phyloP scores from a whole-genome alignment of 441 rosid species.

The Flueggea neowawraea region DNA sequence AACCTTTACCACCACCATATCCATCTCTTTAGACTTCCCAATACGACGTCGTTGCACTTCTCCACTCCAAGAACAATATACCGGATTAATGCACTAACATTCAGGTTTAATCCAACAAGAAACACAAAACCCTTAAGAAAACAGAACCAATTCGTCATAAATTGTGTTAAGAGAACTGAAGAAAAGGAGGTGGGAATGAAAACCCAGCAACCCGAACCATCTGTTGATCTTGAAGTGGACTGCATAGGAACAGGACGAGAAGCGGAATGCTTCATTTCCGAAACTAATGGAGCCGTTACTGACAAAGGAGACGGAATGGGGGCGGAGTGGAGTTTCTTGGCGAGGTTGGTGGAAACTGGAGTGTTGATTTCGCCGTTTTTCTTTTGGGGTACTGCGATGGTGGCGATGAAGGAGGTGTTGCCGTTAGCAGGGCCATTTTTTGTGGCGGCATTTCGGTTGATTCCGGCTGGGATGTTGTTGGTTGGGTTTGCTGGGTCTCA shows the following conservation, averaged over 20 bases:
- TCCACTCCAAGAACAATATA: too few species aligned
- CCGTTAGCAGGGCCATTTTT: constrained; percentile 83
- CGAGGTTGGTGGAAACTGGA: constrained; percentile 17
- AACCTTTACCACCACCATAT: too few species aligned
- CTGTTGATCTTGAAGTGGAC: constrained; percentile 20
- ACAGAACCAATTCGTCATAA: too few species aligned
- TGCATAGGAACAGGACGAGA: constrained; percentile 64
- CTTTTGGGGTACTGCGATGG: constrained; percentile 98
- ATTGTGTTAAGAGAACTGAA: too few species aligned
- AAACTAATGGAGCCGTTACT: neutral
- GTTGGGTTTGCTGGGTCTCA: constrained; percentile 65
- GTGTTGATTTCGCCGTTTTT: constrained; percentile 87
- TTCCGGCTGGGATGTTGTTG: constrained; percentile 71
- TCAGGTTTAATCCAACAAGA: too few species aligned
- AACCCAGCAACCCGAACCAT: too few species aligned
- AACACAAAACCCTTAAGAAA: too few species aligned
- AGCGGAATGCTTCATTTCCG: constrained; percentile 43
- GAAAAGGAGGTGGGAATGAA: too few species aligned
- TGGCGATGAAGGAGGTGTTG: constrained; percentile 96
- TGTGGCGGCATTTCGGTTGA: constrained; percentile 75
- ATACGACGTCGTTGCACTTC: too few species aligned
- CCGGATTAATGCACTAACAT: too few species aligned
- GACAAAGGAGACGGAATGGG: neutral
- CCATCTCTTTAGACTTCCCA: too few species aligned
- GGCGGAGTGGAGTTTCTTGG: constrained; percentile 1